Percentiles rank a stretch among this genome's conserved stretches.
phyloP scores from a whole-genome alignment of 2,329 filamentous ascomycete genomes.

The Cytospora piceae region DNA sequence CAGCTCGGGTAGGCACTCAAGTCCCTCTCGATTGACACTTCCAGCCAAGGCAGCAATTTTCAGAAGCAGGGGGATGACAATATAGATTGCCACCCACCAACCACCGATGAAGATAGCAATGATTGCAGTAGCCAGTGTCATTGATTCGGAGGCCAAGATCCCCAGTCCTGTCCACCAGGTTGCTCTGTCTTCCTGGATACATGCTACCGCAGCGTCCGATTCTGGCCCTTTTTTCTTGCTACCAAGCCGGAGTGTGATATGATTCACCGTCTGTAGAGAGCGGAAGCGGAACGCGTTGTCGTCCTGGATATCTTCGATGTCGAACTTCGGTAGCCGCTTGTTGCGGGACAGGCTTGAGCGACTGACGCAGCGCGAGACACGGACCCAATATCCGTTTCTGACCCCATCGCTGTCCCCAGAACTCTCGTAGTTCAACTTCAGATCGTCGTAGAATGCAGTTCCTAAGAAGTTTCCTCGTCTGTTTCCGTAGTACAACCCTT shows the following conservation, averaged over 20 bases:
- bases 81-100: slow-evolving; percentile 5
- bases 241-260: neutral
- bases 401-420: neutral
- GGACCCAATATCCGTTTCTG: neutral
- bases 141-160: neutral
- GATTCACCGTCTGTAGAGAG: neutral
- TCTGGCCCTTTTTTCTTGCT: neutral
- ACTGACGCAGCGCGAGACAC: neutral
- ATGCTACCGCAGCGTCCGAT: neutral
- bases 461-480: neutral
- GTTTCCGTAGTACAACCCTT: neutral
- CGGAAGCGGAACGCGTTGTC: neutral
- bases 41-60: neutral
- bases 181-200: neutral
- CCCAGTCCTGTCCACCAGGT: neutral
- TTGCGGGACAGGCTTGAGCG: neutral
- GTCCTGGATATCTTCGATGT: neutral
- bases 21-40: neutral
- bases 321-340: slow-evolving; percentile 1
- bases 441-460: slow-evolving; percentile 3
- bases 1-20: neutral
- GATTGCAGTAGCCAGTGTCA: neutral
- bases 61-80: neutral
- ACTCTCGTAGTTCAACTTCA: neutral
- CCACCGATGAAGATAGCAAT: neutral